Conservation (phyloP, 305 asterid species). For the Fraxinus velutina region DNA sequence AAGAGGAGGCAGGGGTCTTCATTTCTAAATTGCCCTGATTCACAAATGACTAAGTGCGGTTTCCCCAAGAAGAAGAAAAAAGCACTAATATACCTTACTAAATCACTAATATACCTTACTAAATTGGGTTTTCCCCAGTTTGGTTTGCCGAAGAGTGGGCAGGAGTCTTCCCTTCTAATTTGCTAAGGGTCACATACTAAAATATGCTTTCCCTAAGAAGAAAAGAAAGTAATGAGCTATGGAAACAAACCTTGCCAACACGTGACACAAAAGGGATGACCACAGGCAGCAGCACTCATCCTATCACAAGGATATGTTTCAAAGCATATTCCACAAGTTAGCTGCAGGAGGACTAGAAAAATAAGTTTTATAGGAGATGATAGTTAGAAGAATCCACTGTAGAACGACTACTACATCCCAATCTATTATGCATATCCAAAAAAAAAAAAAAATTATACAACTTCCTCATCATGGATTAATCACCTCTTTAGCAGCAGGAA, state of each 20-base stretch:
- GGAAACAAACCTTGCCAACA: constrained; percentile 82
- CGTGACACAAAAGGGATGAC: constrained; percentile 79
- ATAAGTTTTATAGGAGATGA: constrained; percentile 18
- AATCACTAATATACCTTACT: background rate
- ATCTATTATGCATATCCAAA: constrained; percentile 5
- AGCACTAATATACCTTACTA: background rate
- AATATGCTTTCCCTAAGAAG: background rate
- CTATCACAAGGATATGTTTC: constrained; percentile 56
- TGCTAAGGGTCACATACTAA: background rate
- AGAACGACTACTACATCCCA: constrained; percentile 14
- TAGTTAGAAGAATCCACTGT: constrained; percentile 1
- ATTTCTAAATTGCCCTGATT: background rate
- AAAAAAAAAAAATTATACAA: background rate
- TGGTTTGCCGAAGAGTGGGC: background rate
- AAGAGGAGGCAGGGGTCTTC: background rate
- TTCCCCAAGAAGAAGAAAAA: background rate
- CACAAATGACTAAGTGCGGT: background rate
- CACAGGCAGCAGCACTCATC: constrained; percentile 79
- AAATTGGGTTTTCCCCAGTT: background rate
- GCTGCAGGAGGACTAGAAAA: constrained; percentile 43
- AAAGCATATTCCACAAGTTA: constrained; percentile 96
- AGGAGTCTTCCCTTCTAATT: background rate
- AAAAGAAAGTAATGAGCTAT: background rate
- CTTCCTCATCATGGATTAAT: constrained; percentile 21
- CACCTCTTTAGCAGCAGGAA: constrained; percentile 78